Conservation (phyloP, 768 basidiomycete genomes). For the Russula virescens region DNA sequence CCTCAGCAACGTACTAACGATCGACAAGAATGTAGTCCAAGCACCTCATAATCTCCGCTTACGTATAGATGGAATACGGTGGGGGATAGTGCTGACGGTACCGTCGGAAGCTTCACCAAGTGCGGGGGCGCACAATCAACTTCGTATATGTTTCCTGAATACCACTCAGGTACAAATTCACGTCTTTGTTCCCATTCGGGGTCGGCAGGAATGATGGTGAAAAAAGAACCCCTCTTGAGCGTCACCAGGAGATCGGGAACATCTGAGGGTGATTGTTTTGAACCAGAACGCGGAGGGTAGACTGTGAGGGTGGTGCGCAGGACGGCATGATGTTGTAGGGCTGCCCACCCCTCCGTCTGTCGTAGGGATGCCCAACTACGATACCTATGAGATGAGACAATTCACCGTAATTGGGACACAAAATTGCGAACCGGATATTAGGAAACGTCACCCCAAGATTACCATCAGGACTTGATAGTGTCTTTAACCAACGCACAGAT, state of each 20-base stretch:
- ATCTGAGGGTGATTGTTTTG: not conserved
- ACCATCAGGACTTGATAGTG: conserved; percentile 39
- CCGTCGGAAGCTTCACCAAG: conserved; percentile 43
- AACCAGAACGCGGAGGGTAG: conserved; percentile 36
- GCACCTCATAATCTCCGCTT: conserved; percentile 79
- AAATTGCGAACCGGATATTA: conserved; percentile 42
- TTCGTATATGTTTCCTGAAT: conserved; percentile 81
- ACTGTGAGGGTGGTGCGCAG: conserved; percentile 61
- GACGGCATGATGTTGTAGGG: conserved; percentile 72
- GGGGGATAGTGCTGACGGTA: conserved; percentile 37
- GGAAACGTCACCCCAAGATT: conserved; percentile 60
- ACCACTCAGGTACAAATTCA: conserved; percentile 49
- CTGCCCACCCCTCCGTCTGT: conserved; percentile 80
- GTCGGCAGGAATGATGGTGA: conserved; percentile 52
- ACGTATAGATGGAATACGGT: conserved; percentile 65
- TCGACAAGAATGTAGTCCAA: not conserved
- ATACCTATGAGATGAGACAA: not conserved
- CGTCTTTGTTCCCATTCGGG: conserved; percentile 20
- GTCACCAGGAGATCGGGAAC: conserved; percentile 51
- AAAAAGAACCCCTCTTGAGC: conserved; percentile 69
- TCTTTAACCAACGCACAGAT: conserved; percentile 51
- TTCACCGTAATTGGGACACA: not conserved
- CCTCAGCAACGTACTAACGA: conserved; percentile 3
- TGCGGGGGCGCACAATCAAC: conserved; percentile 49
- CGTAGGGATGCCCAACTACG: conserved; percentile 68